Conservation (phyloP, 2,329 filamentous ascomycete genomes). For the Hypomyces perniciosus region DNA sequence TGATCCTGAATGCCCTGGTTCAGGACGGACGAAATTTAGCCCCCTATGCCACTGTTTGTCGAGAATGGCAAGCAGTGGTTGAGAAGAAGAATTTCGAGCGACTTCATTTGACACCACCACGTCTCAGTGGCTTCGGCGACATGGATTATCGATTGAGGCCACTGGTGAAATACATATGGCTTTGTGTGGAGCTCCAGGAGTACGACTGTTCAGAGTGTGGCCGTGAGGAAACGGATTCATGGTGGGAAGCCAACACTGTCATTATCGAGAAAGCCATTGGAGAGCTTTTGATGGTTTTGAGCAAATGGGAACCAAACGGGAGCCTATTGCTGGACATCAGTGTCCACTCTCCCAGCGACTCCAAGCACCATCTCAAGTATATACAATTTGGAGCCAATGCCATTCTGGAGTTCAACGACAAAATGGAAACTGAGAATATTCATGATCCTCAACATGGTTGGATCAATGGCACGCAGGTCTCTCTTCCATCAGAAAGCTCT, state of each 20-base stretch:
- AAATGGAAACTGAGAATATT: neutral
- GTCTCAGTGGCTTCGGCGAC: slow-evolving; percentile 21
- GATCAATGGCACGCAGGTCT: slow-evolving; percentile 3
- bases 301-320: slow-evolving; percentile 22
- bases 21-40: slow-evolving; percentile 18
- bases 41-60: slow-evolving; percentile 24
- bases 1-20: slow-evolving; percentile 19
- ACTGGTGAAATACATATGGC: slow-evolving; percentile 20
- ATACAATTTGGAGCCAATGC: slow-evolving; percentile 15
- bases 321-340: slow-evolving; percentile 28
- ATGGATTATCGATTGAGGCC: slow-evolving; percentile 24
- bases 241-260: slow-evolving; percentile 7
- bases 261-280: no score
- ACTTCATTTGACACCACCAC: slow-evolving; percentile 25
- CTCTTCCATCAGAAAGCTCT: slow-evolving; percentile 5
- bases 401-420: neutral
- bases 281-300: slow-evolving; percentile 25
- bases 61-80: slow-evolving; percentile 25
- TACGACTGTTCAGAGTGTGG: slow-evolving; percentile 15
- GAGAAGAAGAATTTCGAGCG: slow-evolving; percentile 25
- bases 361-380: slow-evolving; percentile 26
- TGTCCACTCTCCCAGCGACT: slow-evolving; percentile 28
- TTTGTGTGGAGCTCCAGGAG: slow-evolving; percentile 18
- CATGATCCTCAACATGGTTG: slow-evolving; percentile 9
- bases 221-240: slow-evolving; percentile 12